Conservation (phyloP, 257 asterid genomes). For the Solanum pimpinellifolium region DNA sequence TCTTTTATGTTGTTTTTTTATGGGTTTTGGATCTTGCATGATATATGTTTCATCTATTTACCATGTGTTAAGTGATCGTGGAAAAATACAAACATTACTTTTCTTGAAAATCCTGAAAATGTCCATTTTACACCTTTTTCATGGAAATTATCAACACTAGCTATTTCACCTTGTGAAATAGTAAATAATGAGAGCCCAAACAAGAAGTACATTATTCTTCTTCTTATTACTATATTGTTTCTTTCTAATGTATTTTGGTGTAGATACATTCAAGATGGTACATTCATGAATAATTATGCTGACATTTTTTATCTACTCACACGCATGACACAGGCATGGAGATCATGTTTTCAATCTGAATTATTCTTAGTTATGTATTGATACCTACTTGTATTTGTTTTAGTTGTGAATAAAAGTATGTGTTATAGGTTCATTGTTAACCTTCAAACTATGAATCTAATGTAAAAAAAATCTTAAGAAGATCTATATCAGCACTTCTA, state of each 20-base stretch:
- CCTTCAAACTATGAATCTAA: not conserved
- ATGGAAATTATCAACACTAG: not conserved
- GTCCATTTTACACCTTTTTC: not conserved
- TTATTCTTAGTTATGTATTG: not conserved
- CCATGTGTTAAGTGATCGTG: not conserved
- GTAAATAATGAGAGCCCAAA: not conserved
- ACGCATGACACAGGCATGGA: conserved; percentile 71
- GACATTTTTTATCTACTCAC: conserved; percentile 87
- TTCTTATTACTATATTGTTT: not conserved
- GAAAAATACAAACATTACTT: not conserved
- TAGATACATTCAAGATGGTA: conserved; percentile 70
- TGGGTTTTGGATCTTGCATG: not conserved
- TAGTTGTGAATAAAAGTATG: not conserved
- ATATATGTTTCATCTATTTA: not conserved
- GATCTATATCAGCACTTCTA: not conserved
- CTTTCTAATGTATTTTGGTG: conserved; percentile 1
- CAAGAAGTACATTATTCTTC: not conserved
- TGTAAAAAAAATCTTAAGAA: not conserved
- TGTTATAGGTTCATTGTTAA: not conserved
- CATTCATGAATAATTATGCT: conserved; percentile 73
- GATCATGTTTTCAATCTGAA: not conserved
- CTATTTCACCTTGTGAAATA: not conserved
- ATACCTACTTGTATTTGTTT: not conserved
- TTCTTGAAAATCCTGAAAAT: not conserved
- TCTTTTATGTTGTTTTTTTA: not conserved